Evolutionary conservation across 768 basidiomycete genomes (phyloP).

Genomic region (Amyloporia xantha): DNA sequence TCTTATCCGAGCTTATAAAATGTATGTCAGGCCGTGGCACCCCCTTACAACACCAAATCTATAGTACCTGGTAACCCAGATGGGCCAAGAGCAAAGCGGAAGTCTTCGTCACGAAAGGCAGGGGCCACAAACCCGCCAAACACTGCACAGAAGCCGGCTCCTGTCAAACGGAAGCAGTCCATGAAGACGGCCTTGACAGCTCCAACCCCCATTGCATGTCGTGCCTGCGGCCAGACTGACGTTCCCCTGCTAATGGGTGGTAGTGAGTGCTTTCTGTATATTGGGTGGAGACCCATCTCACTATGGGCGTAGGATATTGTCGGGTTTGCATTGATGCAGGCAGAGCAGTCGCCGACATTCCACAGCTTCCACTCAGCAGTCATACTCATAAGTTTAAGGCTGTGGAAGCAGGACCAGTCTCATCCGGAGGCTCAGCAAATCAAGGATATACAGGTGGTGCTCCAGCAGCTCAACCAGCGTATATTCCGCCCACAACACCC

Average conservation of each 20-base stretch:
- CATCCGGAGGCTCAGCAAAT: no score
- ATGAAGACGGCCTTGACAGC: constrained; percentile 28
- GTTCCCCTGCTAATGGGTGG: constrained; percentile 75
- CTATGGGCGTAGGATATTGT: constrained; percentile 67
- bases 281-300: constrained; percentile 3
- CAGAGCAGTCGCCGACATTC: constrained; percentile 27
- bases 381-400: neutral
- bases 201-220: constrained; percentile 46
- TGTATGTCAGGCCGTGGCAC: constrained; percentile 35
- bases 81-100: constrained; percentile 29
- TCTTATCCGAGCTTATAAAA: no score
- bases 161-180: constrained; percentile 37
- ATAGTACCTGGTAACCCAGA: constrained; percentile 46
- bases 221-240: constrained; percentile 55
- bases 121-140: neutral
- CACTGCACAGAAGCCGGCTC: constrained; percentile 7
- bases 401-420: no score
- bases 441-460: no score
- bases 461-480: no score
- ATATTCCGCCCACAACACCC: no score
- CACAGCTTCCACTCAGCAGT: constrained; percentile 14
- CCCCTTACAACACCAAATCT: constrained; percentile 46
- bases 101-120: constrained; percentile 26
- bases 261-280: constrained; percentile 38
- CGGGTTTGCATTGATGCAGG: constrained; percentile 59